Conservation (phyloP, 345 rosid genomes). For the Turnera subulata region DNA sequence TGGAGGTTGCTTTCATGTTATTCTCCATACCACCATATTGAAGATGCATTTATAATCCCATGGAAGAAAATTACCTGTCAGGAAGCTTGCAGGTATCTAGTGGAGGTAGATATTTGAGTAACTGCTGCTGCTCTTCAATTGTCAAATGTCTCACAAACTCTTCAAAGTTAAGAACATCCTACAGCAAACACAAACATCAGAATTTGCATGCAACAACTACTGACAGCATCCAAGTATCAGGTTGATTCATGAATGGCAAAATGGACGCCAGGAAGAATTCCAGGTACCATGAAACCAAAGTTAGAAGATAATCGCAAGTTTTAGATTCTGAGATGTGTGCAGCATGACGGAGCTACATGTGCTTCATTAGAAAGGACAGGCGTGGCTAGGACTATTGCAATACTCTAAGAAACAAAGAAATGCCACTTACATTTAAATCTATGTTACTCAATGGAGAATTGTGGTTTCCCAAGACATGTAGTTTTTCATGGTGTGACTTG, state of each 20-base stretch:
- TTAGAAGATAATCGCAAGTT: too few species aligned
- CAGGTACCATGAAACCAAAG: too few species aligned
- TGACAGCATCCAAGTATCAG: too few species aligned
- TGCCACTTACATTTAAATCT: conserved; percentile 62
- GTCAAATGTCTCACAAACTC: conserved; percentile 63
- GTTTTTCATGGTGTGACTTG: conserved; percentile 55
- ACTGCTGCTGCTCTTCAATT: conserved; percentile 72
- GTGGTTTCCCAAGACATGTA: conserved; percentile 49
- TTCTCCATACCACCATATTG: background rate
- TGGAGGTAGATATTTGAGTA: conserved; percentile 65
- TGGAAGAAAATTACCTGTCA: conserved; percentile 46
- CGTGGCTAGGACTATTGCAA: background rate
- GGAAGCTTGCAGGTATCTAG: conserved; percentile 52
- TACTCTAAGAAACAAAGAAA: background rate
- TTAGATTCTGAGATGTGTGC: too few species aligned
- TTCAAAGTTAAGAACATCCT: conserved; percentile 82
- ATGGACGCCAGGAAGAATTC: too few species aligned
- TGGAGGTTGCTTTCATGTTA: too few species aligned
- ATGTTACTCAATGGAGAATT: conserved; percentile 65
- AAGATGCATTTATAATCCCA: background rate
- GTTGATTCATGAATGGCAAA: too few species aligned
- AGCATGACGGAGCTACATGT: background rate
- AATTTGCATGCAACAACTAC: too few species aligned
- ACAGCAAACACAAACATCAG: conserved; percentile 19
- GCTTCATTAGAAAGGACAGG: background rate